phyloP scores from a whole-genome alignment of 345 rosid genomes.

The Gossypium arboreum region DNA sequence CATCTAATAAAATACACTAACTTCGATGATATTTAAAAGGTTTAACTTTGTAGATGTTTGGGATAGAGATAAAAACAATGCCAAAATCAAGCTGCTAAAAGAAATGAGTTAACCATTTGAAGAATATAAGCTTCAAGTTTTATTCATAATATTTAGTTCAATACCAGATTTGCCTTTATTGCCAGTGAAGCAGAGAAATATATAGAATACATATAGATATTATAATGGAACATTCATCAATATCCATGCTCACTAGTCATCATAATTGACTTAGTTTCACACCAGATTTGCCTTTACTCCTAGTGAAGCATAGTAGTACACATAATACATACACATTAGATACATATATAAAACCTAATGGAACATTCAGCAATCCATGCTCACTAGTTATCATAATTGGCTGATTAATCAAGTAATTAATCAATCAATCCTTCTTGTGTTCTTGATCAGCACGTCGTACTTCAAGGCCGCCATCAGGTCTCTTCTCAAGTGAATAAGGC shows the following conservation, averaged over 20 bases:
- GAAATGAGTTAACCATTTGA: too few relatives aligned
- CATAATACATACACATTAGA: too few relatives aligned
- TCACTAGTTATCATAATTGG: neutral
- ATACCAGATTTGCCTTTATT: neutral
- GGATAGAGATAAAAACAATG: too few relatives aligned
- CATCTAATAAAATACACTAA: too few relatives aligned
- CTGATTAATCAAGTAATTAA: conserved; percentile 13
- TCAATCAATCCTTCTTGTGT: conserved; percentile 35
- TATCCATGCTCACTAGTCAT: neutral
- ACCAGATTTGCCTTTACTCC: neutral
- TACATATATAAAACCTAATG: neutral
- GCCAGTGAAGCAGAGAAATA: neutral
- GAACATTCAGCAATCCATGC: neutral
- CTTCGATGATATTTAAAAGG: too few relatives aligned
- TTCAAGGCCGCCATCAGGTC: conserved; percentile 64
- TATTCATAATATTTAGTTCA: too few relatives aligned
- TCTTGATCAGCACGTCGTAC: conserved; percentile 42
- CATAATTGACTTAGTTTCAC: too few relatives aligned
- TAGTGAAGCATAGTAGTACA: neutral
- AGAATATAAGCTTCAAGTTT: too few relatives aligned
- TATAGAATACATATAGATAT: too few relatives aligned
- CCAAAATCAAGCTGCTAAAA: too few relatives aligned
- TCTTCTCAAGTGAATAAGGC: conserved; percentile 68
- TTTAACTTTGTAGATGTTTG: too few relatives aligned
- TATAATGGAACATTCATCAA: neutral